phyloP scores from a whole-genome alignment of 371 early-diverging fungal species.

The Entomophthora muscae region DNA sequence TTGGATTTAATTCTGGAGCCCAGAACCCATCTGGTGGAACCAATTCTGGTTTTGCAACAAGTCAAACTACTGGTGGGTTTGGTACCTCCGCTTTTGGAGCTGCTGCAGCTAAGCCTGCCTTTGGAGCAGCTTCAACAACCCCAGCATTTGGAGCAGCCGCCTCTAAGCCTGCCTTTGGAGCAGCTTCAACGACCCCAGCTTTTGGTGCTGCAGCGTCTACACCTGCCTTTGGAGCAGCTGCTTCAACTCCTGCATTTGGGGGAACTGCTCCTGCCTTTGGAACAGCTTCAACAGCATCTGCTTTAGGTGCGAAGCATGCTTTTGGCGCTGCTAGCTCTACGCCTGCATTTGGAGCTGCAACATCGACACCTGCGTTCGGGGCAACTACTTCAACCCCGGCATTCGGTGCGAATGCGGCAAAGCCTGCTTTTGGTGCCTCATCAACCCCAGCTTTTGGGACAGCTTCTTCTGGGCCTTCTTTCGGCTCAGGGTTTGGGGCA shows the following conservation, averaged over 20 bases:
- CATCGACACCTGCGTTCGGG: background rate
- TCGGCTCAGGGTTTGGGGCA: background rate
- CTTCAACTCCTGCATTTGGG: background rate
- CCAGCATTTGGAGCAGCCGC: background rate
- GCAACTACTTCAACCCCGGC: background rate
- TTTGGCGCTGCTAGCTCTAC: background rate
- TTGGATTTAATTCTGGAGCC: background rate
- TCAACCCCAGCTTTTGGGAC: background rate
- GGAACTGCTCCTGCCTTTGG: background rate
- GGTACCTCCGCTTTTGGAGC: background rate
- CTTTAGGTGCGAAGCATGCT: too few relatives aligned
- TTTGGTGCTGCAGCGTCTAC: background rate
- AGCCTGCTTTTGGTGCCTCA: background rate
- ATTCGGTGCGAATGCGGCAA: background rate
- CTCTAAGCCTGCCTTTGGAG: background rate
- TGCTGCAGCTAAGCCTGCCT: background rate
- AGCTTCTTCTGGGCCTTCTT: background rate
- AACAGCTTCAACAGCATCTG: background rate
- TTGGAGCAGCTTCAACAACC: background rate
- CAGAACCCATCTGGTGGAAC: background rate
- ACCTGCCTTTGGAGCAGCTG: background rate
- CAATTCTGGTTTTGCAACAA: background rate
- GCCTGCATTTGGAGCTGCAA: background rate
- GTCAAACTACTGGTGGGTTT: background rate
- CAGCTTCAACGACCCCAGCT: background rate